These are phyloP conservation scores for Aspergillus ochraceus DNA, from an alignment of 2,329 filamentous ascomycete species.

Conservation along the genomic window DNA sequence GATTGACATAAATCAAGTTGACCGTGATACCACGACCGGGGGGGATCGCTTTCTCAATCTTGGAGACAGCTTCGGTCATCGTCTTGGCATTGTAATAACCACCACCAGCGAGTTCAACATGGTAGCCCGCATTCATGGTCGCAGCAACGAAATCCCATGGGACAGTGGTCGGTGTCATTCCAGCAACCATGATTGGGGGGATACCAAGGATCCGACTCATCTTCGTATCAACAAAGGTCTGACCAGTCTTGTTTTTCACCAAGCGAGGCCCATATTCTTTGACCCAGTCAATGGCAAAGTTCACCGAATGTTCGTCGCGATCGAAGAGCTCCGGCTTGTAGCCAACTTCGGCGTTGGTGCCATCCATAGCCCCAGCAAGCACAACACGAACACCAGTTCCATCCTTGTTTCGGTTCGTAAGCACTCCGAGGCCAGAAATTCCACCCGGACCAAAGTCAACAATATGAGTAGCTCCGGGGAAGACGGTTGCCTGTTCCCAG, in stretches of 20 bases:
- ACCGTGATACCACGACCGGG: slow-evolving; percentile 84
- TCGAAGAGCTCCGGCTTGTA: slow-evolving; percentile 99
- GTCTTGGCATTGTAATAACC: slow-evolving; percentile 81
- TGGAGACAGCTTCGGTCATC: slow-evolving; percentile 79
- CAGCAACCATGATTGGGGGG: slow-evolving; percentile 83
- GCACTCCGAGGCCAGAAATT: slow-evolving; percentile 89
- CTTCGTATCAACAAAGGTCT: slow-evolving; percentile 94
- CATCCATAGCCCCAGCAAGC: slow-evolving; percentile 87
- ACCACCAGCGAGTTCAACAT: slow-evolving; percentile 85
- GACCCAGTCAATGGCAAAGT: slow-evolving; percentile 95
- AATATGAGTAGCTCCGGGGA: slow-evolving; percentile 88
- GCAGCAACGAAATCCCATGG: slow-evolving; percentile 90
- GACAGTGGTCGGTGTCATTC: slow-evolving; percentile 88
- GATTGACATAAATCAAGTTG: slow-evolving; percentile 90
- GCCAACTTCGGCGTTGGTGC: slow-evolving; percentile 84
- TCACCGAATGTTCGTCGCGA: slow-evolving; percentile 90
- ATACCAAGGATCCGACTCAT: slow-evolving; percentile 85
- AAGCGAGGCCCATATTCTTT: slow-evolving; percentile 94
- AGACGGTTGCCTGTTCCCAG: slow-evolving; percentile 93
- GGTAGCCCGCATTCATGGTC: slow-evolving; percentile 93
- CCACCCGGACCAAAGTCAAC: slow-evolving; percentile 96
- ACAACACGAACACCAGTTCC: slow-evolving; percentile 96
- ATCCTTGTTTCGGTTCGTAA: slow-evolving; percentile 99
- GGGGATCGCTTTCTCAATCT: slow-evolving; percentile 82
- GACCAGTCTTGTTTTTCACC: slow-evolving; percentile 82